A percentile compares a stretch with the other conserved stretches of the same genome.
phyloP scores from a whole-genome alignment of 2,329 filamentous ascomycete genomes.

The Xylaria hypoxylon region DNA sequence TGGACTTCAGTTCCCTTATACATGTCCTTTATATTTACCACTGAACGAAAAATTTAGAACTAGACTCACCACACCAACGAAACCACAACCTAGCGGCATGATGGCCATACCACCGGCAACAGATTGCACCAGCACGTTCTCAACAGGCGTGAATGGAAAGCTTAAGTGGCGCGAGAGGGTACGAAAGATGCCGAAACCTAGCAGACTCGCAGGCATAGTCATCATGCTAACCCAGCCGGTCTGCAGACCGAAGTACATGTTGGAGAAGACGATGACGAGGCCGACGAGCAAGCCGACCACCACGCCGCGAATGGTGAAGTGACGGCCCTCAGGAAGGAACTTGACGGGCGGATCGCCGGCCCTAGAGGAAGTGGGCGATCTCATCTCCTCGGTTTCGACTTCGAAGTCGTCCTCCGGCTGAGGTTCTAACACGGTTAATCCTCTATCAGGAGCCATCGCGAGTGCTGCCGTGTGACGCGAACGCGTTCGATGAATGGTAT shows the following conservation, averaged over 20 bases:
- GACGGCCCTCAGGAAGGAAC: conserved; percentile 62
- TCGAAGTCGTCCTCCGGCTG: conserved; percentile 28
- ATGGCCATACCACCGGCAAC: conserved; percentile 96
- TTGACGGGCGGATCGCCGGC: conserved; percentile 39
- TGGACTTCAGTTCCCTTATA: not conserved
- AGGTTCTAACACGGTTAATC: conserved; percentile 30
- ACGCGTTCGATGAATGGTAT: not conserved
- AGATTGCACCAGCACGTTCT: conserved; percentile 96
- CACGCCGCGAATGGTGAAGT: conserved; percentile 88
- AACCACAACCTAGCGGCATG: conserved; percentile 95
- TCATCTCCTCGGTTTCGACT: conserved; percentile 20
- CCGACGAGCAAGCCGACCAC: conserved; percentile 85
- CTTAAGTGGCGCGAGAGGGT: conserved; percentile 76
- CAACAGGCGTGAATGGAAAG: conserved; percentile 89
- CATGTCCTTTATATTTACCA: not conserved
- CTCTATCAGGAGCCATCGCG: conserved; percentile 49
- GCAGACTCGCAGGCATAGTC: conserved; percentile 95
- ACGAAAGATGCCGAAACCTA: conserved; percentile 95
- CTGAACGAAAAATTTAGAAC: not conserved
- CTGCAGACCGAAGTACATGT: conserved; percentile 99
- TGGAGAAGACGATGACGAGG: conserved; percentile 92
- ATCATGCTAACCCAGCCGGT: conserved; percentile 81
- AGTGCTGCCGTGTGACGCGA: not conserved
- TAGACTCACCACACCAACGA: conserved; percentile 80
- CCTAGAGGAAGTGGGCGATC: conserved; percentile 14